Conservation (phyloP, 2,329 filamentous ascomycete species). For the Elsinoe ampelina region DNA sequence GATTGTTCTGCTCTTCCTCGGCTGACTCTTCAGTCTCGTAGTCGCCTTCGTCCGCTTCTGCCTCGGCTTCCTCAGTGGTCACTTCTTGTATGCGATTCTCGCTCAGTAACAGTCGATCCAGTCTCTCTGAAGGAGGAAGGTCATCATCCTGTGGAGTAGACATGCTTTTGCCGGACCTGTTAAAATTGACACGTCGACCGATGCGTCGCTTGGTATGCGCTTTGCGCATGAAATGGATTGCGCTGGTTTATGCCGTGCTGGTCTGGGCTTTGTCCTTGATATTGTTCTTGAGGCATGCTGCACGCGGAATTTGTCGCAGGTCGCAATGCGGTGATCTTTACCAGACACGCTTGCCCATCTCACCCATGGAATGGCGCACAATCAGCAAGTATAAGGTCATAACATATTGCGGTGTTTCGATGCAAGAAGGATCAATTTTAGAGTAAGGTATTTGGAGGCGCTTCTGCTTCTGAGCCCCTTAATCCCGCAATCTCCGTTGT, state of each 20-base stretch:
- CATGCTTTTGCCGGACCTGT: background rate
- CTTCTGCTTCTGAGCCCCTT: background rate
- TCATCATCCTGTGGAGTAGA: background rate
- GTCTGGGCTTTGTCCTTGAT: constrained; percentile 13
- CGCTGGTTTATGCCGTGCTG: background rate
- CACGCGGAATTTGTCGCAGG: background rate
- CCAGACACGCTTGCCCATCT: background rate
- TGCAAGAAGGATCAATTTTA: background rate
- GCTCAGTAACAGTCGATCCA: constrained; percentile 23
- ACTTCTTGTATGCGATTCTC: constrained; percentile 27
- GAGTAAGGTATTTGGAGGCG: background rate
- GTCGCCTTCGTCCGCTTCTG: constrained; percentile 19
- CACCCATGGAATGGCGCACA: background rate
- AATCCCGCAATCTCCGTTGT: constrained; percentile 1
- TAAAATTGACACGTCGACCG: background rate
- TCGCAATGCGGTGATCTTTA: background rate
- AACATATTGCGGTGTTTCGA: background rate
- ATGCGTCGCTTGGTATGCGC: background rate
- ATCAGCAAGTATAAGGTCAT: background rate
- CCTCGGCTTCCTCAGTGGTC: constrained; percentile 22
- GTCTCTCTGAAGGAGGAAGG: constrained; percentile 19
- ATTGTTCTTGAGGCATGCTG: constrained; percentile 17
- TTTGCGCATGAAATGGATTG: background rate
- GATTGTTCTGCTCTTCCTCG: constrained; percentile 16
- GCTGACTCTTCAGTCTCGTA: constrained; percentile 15